Base-by-base conservation (phyloP, 148 eudicot genomes). In the Polygonum maritimum region DNA sequence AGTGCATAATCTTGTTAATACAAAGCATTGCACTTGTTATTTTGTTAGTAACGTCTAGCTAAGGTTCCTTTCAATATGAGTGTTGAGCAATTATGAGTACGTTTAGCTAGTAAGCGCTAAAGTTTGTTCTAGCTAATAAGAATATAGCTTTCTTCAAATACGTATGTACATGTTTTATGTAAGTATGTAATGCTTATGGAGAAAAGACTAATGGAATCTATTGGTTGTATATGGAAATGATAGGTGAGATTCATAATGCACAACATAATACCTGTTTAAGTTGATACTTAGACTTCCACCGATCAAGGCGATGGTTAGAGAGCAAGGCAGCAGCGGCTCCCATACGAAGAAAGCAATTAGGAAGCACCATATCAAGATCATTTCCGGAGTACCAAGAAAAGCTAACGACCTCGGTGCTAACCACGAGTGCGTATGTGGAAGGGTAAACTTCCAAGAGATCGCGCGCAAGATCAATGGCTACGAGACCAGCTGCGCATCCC, bases 291-390 rank as follows among this genome's bases (percentile, higher is more conserved):
- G 97, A 88, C 74, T 78, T 86, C 89, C 88, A 85, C 2, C 88
- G 16, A 57, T 87, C 85, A 16, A 80, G 82, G 47, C 81, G 79
- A 7, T 69, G 85, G 79, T 81, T 90, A 0, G 97, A 85, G 74
- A 92, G 94, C 83, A 92, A 74, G 52, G 90, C 74, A 12, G 97
- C 91, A 14, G 97, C 83, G 33, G 82, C 85, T 11, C 95, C 97
- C 95, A 92, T 89, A 18, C 97, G 81, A 48, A 88, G 83, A 73
- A 85, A 92, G 77, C 92, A 90, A 75, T 92, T 92, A 3, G 97
- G 89, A 45, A 90, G 74, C 33, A 92, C 71, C 97, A 90, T 92
- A 22, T 87, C 90, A 9, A 77, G 73, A 13, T 90, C 87, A 33
- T 84, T 86, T 38, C 97, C 97, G 9, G 76, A 69, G 49, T 92